Conservation (phyloP, 2,329 filamentous ascomycete genomes). For the Colletotrichum spinosum region DNA sequence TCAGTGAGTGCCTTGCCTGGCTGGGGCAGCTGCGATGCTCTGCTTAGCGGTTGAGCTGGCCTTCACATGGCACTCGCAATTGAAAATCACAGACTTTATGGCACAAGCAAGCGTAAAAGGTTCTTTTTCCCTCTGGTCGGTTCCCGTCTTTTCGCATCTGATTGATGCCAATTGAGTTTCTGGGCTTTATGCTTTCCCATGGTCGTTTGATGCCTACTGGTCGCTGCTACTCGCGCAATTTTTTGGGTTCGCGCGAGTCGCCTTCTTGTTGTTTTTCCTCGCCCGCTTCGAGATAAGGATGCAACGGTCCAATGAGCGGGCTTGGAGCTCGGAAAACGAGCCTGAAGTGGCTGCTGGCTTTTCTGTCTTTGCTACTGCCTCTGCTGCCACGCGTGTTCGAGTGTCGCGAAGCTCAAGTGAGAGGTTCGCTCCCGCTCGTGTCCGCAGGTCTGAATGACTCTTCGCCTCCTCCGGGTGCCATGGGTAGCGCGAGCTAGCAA, state of each 20-base stretch:
- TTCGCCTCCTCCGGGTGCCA: too few species aligned
- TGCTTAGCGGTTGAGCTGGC: not conserved
- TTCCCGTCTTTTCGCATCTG: not conserved
- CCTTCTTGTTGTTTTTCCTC: too few species aligned
- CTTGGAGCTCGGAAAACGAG: slow-evolving; percentile 11
- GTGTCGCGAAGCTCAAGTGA: too few species aligned
- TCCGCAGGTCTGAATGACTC: too few species aligned
- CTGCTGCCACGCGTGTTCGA: too few species aligned
- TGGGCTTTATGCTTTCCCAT: not conserved
- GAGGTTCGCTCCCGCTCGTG: too few species aligned
- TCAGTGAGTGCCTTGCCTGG: not conserved
- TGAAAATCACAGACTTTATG: too few species aligned
- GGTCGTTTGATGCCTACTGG: not conserved
- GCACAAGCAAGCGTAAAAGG: too few species aligned
- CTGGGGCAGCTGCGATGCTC: not conserved
- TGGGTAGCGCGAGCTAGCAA: too few species aligned
- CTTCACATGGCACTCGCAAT: too few species aligned
- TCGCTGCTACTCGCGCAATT: not conserved
- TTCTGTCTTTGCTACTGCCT: not conserved
- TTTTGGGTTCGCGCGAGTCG: not conserved
- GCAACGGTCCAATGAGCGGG: slow-evolving; percentile 11
- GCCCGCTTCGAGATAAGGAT: not conserved
- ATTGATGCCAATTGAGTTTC: not conserved
- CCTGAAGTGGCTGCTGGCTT: not conserved
- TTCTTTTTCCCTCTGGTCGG: not conserved